These are phyloP conservation scores for Dorcoceras hygrometricum DNA, from an alignment of 257 asterid species.

Conservation along the genomic window DNA sequence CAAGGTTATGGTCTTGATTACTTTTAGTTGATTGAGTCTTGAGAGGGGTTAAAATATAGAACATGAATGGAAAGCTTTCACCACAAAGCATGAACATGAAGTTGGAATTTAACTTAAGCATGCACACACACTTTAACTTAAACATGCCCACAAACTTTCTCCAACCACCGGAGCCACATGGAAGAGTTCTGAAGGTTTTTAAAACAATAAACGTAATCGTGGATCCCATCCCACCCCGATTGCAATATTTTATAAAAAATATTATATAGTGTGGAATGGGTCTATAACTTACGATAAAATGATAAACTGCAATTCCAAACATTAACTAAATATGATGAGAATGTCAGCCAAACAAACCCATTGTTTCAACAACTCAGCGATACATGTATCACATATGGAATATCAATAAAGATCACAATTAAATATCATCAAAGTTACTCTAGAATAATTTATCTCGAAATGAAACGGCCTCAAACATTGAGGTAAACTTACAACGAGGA, in stretches of 20 bases:
- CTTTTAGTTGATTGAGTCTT: not conserved
- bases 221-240: not conserved
- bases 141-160: not conserved
- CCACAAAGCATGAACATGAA: not conserved
- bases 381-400: not conserved
- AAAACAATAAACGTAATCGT: too few species aligned
- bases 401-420: slow-evolving; percentile 16
- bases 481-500: slow-evolving; percentile 76
- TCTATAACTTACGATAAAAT: not conserved
- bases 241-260: too few species aligned
- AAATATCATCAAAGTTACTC: slow-evolving; percentile 9
- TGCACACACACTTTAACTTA: too few species aligned
- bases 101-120: not conserved
- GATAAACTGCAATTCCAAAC: too few species aligned
- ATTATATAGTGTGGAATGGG: not conserved
- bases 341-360: not conserved
- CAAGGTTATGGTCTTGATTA: not conserved
- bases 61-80: not conserved
- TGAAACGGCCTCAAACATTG: slow-evolving; percentile 6
- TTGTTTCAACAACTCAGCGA: slow-evolving; percentile 12
- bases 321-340: not conserved
- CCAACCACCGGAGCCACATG: not conserved
- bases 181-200: not conserved
- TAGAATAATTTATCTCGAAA: slow-evolving; percentile 3
- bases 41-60: not conserved